These are phyloP conservation scores for Exserohilum rostratum DNA, from an alignment of 2,329 filamentous ascomycete species.

Conservation along the genomic window DNA sequence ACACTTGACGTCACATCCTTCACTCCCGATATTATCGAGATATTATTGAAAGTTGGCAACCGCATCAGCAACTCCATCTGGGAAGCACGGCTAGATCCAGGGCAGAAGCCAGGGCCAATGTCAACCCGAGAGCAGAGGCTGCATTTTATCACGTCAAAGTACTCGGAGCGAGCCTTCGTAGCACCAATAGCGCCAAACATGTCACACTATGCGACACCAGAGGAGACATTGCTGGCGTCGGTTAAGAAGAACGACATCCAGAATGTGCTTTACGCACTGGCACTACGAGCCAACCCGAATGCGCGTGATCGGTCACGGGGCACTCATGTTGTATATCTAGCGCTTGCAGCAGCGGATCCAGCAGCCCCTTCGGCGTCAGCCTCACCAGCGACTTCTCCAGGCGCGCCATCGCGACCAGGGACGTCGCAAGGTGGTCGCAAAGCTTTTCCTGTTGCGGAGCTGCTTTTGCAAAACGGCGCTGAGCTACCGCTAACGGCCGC, in stretches of 20 bases:
- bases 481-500: constrained; percentile 78
- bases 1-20: constrained; percentile 96
- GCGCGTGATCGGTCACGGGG: constrained; percentile 77
- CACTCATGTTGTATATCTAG: constrained; percentile 88
- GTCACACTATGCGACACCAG: constrained; percentile 76
- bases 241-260: constrained; percentile 97
- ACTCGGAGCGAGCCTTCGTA: constrained; percentile 82
- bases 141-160: constrained; percentile 95
- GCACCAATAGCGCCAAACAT: constrained; percentile 76
- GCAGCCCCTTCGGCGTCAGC: constrained; percentile 68
- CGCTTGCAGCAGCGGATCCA: constrained; percentile 89
- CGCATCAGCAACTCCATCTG: constrained; percentile 95
- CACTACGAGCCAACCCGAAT: constrained; percentile 86
- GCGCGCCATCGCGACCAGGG: constrained; percentile 49
- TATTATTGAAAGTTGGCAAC: constrained; percentile 90
- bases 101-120: constrained; percentile 73
- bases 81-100: constrained; percentile 81
- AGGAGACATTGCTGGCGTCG: constrained; percentile 87
- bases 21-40: constrained; percentile 93
- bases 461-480: constrained; percentile 91
- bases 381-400: constrained; percentile 52
- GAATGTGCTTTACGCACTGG: constrained; percentile 87
- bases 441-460: constrained; percentile 85
- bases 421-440: constrained; percentile 52
- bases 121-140: constrained; percentile 88